Evolutionary conservation across 2,329 filamentous ascomycete species (phyloP).

Genomic region (Colletotrichum liriopes): DNA sequence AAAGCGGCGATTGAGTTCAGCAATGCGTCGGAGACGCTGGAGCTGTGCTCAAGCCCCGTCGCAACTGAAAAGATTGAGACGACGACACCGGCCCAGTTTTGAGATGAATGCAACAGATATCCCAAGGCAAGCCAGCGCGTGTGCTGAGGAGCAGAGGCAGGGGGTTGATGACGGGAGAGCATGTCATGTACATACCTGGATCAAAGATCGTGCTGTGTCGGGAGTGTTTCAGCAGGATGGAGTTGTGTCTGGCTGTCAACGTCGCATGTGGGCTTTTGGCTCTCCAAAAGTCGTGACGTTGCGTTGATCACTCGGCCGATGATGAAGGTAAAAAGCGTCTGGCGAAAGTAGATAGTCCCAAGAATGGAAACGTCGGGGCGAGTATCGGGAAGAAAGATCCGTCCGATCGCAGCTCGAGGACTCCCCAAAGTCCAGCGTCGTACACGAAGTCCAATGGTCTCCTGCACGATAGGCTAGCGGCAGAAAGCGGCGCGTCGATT

Average conservation of each 20-base stretch:
- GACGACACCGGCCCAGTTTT: slow-evolving; percentile 18
- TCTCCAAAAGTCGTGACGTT: slow-evolving; percentile 11
- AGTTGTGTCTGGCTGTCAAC: slow-evolving; percentile 27
- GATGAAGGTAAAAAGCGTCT: slow-evolving; percentile 15
- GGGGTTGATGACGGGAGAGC: slow-evolving; percentile 3
- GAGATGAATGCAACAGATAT: slow-evolving; percentile 3
- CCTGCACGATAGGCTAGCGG: slow-evolving; percentile 47
- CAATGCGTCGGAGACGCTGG: slow-evolving; percentile 16
- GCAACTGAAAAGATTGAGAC: slow-evolving; percentile 30
- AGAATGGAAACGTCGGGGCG: not conserved
- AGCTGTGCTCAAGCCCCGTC: slow-evolving; percentile 34
- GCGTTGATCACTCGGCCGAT: slow-evolving; percentile 20
- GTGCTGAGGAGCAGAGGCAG: not conserved
- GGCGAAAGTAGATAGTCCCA: slow-evolving; percentile 6
- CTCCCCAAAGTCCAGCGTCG: slow-evolving; percentile 16
- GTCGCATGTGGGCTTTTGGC: slow-evolving; percentile 22
- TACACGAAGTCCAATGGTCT: slow-evolving; percentile 47
- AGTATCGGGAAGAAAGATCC: not conserved
- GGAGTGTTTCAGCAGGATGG: slow-evolving; percentile 42
- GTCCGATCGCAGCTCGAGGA: not conserved
- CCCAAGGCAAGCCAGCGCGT: not conserved
- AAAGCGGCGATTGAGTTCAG: slow-evolving; percentile 29
- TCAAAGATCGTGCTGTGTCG: slow-evolving; percentile 32
- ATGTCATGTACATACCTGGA: slow-evolving; percentile 39
- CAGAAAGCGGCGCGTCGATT: slow-evolving; percentile 46